phyloP scores from a whole-genome alignment of 345 rosid genomes.

The Citrus medica region DNA sequence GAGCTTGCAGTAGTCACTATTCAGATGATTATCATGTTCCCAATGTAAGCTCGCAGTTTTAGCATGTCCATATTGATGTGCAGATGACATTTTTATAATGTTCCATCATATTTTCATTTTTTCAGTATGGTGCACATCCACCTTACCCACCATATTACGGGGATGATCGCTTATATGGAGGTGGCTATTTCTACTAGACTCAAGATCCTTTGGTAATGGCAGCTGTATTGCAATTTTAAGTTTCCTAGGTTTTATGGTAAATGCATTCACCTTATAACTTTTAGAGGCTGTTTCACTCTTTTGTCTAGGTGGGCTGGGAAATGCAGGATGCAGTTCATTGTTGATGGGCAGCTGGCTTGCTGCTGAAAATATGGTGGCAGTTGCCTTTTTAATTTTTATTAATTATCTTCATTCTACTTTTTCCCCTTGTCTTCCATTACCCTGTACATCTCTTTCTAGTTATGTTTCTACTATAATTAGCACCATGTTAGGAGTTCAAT shows the following conservation, averaged over 20 bases:
- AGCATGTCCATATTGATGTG: constrained; percentile 5
- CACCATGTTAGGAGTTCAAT: constrained; percentile 2
- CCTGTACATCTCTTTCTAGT: neutral
- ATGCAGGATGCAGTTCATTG: constrained; percentile 24
- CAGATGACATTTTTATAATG: constrained; percentile 5
- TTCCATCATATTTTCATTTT: constrained; percentile 9
- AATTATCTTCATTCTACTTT: constrained; percentile 3
- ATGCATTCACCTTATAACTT: neutral
- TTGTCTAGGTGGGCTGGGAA: constrained; percentile 39
- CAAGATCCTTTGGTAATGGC: constrained; percentile 26
- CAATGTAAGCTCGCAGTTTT: constrained; percentile 39
- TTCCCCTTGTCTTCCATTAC: neutral
- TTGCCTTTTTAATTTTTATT: neutral
- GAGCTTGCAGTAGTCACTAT: constrained; percentile 33
- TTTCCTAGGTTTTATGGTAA: neutral
- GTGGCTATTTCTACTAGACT: constrained; percentile 40
- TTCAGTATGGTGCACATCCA: constrained; percentile 43
- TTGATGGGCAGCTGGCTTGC: constrained; percentile 31
- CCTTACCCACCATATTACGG: constrained; percentile 40
- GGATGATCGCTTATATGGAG: constrained; percentile 39
- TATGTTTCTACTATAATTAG: neutral
- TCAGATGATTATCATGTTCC: constrained; percentile 40
- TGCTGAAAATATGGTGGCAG: constrained; percentile 20
- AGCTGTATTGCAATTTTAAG: neutral
- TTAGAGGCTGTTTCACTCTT: constrained; percentile 11